Evolutionary conservation across 305 asterid genomes (phyloP).

Genomic region (Solanum hybrid): DNA sequence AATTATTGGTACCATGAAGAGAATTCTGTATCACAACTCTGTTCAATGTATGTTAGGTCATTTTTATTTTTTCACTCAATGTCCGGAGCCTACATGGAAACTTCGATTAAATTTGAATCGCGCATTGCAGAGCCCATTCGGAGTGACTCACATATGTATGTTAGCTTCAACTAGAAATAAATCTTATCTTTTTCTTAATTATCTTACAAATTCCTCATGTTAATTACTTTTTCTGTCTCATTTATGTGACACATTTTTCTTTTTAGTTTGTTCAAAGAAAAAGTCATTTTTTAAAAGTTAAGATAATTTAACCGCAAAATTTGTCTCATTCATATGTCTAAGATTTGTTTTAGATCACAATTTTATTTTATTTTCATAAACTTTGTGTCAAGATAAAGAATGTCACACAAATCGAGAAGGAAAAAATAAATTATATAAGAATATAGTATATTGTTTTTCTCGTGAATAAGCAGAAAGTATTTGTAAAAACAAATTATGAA

Average conservation of each 20-base stretch:
- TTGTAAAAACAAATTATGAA: neutral
- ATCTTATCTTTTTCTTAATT: neutral
- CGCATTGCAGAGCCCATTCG: fast-evolving
- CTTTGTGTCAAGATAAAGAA: neutral
- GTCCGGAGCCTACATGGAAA: fast-evolving
- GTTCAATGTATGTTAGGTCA: neutral
- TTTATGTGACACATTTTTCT: neutral
- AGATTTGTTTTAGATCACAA: neutral
- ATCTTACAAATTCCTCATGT: neutral
- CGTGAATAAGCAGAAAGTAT: neutral
- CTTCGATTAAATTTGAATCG: no score
- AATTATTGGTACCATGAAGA: neutral
- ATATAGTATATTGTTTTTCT: neutral
- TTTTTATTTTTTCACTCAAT: no score
- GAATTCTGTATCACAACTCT: neutral
- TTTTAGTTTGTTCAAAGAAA: neutral
- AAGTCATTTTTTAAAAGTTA: neutral
- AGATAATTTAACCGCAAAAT: no score
- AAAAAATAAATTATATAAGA: no score
- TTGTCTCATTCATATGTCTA: neutral
- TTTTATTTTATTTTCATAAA: neutral
- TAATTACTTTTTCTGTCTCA: neutral
- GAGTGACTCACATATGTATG: neutral
- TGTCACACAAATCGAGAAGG: neutral
- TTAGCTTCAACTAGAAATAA: neutral